Evolutionary conservation across 2,329 filamentous ascomycete species (phyloP).

Genomic region (Capronia americana): DNA sequence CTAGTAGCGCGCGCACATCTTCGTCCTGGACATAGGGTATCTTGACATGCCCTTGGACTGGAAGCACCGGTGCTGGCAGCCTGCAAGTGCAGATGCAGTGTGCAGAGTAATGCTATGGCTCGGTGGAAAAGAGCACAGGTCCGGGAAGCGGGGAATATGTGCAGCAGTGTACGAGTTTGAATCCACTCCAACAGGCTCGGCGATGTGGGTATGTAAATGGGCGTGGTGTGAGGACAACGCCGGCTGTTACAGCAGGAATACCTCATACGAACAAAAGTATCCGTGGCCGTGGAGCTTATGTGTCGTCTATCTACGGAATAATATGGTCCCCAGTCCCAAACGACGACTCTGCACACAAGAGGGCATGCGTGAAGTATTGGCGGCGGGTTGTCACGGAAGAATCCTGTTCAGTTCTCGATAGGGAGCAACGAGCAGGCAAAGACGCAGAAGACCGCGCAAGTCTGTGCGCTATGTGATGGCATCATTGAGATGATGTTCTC

Average conservation of each 20-base stretch:
- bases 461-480: not conserved
- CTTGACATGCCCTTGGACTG: not conserved
- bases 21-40: slow-evolving; percentile 9
- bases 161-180: not conserved
- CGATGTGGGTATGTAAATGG: not conserved
- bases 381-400: slow-evolving; percentile 27
- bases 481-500: slow-evolving; percentile 12
- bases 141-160: not conserved
- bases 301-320: slow-evolving; percentile 7
- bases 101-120: slow-evolving; percentile 1
- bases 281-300: not conserved
- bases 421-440: slow-evolving; percentile 4
- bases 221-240: not conserved
- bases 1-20: slow-evolving; percentile 31
- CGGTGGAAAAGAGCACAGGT: not conserved
- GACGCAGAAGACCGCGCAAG: slow-evolving; percentile 19
- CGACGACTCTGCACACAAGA: slow-evolving; percentile 7
- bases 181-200: not conserved
- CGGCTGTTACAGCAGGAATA: not conserved
- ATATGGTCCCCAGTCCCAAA: slow-evolving; percentile 7
- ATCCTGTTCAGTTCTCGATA: not conserved
- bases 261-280: not conserved
- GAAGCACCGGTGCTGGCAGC: not conserved
- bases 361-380: slow-evolving; percentile 2
- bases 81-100: not conserved